Conservation (phyloP, 768 basidiomycete species). For the Antrodiella citrinella region DNA sequence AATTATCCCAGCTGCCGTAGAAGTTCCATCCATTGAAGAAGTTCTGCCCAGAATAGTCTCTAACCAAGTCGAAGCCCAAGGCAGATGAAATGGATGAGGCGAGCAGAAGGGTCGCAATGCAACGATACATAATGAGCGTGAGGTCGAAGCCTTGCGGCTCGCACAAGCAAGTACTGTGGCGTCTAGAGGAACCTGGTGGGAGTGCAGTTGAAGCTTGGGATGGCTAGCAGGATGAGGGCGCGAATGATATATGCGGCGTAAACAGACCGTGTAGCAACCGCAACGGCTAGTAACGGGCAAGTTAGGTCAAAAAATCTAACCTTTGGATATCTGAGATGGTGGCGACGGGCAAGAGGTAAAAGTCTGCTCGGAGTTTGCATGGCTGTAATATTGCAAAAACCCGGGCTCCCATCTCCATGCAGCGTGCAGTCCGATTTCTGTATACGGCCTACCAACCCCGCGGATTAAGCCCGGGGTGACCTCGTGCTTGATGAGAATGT, state of each 20-base stretch:
- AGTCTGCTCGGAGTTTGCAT: background rate
- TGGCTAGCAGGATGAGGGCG: background rate
- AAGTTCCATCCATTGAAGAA: conserved; percentile 41
- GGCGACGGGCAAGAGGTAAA: background rate
- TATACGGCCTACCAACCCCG: too few species aligned
- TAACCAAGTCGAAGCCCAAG: conserved; percentile 25
- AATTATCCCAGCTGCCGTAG: conserved; percentile 32
- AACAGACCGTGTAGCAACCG: background rate
- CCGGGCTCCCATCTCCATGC: too few species aligned
- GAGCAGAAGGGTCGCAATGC: background rate
- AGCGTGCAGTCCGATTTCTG: too few species aligned
- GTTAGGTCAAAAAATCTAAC: too few species aligned
- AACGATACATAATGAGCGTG: background rate
- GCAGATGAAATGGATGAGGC: background rate
- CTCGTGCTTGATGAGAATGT: too few species aligned
- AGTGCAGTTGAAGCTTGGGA: background rate
- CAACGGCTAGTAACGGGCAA: too few species aligned
- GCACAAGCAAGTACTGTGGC: background rate
- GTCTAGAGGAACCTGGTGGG: background rate
- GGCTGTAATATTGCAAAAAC: too few species aligned
- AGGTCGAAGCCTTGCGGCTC: background rate
- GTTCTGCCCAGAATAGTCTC: conserved; percentile 29
- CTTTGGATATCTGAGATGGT: too few species aligned
- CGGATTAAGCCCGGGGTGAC: too few species aligned
- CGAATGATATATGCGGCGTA: background rate